phyloP scores from a whole-genome alignment of 495 filamentous ascomycete species.

The Trichoderma reesei region DNA sequence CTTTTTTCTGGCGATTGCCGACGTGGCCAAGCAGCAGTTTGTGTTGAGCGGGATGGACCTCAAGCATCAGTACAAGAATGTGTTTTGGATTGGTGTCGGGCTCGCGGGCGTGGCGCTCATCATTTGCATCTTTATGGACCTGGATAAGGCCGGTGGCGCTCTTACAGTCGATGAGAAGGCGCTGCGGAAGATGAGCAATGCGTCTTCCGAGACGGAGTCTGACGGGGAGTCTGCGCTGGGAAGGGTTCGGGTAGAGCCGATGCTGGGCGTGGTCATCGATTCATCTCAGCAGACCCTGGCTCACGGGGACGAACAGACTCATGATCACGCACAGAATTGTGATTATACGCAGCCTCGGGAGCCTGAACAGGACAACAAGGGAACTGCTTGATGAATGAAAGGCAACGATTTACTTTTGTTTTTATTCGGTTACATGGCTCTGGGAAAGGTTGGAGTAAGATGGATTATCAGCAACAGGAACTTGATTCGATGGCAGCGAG shows the following conservation, averaged over 20 bases:
- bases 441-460: background rate
- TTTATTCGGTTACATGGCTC: no score
- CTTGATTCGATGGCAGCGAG: background rate
- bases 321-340: no score
- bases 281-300: background rate
- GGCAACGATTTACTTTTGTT: no score
- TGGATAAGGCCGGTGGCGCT: conserved; percentile 53
- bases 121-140: conserved; percentile 47
- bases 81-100: conserved; percentile 55
- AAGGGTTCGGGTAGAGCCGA: background rate
- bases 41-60: conserved; percentile 30
- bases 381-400: background rate
- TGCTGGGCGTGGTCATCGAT: background rate
- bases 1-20: conserved; percentile 54
- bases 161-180: conserved; percentile 52
- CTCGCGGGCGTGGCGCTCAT: conserved; percentile 43
- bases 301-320: background rate
- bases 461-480: background rate
- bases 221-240: background rate
- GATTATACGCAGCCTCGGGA: no score
- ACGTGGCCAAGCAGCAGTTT: conserved; percentile 32
- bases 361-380: background rate
- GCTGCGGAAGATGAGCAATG: background rate
- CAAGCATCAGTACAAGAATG: conserved; percentile 44
- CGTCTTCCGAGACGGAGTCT: background rate